phyloP scores from a whole-genome alignment of 495 filamentous ascomycete genomes.

The Neohortaea acidophila region DNA sequence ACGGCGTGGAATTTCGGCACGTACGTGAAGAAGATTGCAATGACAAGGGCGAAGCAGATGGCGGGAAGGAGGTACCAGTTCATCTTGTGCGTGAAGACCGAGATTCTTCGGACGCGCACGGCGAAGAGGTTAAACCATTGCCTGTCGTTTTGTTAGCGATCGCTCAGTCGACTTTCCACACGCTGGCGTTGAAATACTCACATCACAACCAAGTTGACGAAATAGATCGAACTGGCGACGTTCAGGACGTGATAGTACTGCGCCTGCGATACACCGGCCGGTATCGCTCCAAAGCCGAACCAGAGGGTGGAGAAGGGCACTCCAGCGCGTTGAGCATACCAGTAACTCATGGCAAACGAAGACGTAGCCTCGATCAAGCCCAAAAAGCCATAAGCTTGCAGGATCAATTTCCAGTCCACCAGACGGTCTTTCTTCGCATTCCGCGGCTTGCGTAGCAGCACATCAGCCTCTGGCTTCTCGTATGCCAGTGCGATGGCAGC shows the following conservation, averaged over 20 bases:
- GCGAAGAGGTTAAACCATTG: slow-evolving; percentile 59
- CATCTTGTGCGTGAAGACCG: slow-evolving; percentile 48
- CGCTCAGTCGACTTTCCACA: background rate
- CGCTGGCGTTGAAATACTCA: too few species aligned
- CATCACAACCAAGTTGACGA: slow-evolving; percentile 59
- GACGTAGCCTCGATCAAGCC: slow-evolving; percentile 44
- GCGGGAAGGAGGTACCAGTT: slow-evolving; percentile 52
- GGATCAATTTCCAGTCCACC: slow-evolving; percentile 47
- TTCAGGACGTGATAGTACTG: slow-evolving; percentile 38
- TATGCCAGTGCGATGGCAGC: slow-evolving; percentile 53
- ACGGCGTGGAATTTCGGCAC: slow-evolving; percentile 40
- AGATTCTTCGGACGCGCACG: slow-evolving; percentile 46
- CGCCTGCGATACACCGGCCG: slow-evolving; percentile 31
- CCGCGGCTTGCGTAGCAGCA: slow-evolving; percentile 44
- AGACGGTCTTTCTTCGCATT: slow-evolving; percentile 44
- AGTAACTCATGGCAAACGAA: slow-evolving; percentile 51
- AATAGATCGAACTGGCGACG: slow-evolving; percentile 51
- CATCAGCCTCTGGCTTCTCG: slow-evolving; percentile 56
- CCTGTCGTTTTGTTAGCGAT: too few species aligned
- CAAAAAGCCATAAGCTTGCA: slow-evolving; percentile 48
- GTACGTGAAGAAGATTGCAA: slow-evolving; percentile 50
- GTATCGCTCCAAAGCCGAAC: slow-evolving; percentile 43
- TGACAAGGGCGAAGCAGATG: slow-evolving; percentile 44
- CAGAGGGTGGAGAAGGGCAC: slow-evolving; percentile 42
- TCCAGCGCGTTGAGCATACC: slow-evolving; percentile 44